phyloP scores from a whole-genome alignment of 768 basidiomycete genomes.

The Boletus edulis region DNA sequence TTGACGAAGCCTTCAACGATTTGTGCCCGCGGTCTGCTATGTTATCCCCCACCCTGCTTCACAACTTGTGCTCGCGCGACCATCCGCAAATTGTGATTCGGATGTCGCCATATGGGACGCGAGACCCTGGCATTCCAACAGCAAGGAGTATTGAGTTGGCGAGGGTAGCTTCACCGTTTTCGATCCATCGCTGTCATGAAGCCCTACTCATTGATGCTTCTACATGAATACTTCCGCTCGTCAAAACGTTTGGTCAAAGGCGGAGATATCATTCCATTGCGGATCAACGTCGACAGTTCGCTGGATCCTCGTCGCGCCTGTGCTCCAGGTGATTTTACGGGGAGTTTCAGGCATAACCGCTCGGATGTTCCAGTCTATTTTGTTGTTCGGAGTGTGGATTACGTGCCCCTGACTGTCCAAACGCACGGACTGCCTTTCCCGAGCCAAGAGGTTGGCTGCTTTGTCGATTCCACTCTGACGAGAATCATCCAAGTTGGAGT shows the following conservation, averaged over 20 bases:
- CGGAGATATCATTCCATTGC: conserved; percentile 70
- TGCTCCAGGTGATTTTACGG: conserved; percentile 3
- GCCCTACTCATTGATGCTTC: conserved; percentile 52
- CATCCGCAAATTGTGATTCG: conserved; percentile 37
- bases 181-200: conserved; percentile 65
- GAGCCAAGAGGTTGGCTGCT: conserved; percentile 77
- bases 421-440: conserved; percentile 49
- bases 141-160: conserved; percentile 73
- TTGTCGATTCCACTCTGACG: conserved; percentile 72
- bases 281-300: conserved; percentile 52
- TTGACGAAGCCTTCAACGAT: conserved; percentile 41
- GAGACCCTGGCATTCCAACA: conserved; percentile 58
- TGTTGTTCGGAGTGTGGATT: conserved; percentile 72
- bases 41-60: conserved; percentile 49
- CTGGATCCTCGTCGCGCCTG: conserved; percentile 17
- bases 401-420: conserved; percentile 46
- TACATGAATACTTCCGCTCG: conserved; percentile 62
- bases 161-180: conserved; percentile 73
- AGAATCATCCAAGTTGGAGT: conserved; percentile 78
- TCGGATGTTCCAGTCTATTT: conserved; percentile 66
- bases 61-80: conserved; percentile 44
- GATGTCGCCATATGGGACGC: conserved; percentile 60
- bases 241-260: conserved; percentile 59
- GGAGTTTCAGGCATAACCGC: neutral
- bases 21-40: conserved; percentile 35